Percentiles rank a stretch among this genome's conserved stretches.
Evolutionary conservation across 306 rosid species (phyloP).

Genomic region (Dryas octopetala): DNA sequence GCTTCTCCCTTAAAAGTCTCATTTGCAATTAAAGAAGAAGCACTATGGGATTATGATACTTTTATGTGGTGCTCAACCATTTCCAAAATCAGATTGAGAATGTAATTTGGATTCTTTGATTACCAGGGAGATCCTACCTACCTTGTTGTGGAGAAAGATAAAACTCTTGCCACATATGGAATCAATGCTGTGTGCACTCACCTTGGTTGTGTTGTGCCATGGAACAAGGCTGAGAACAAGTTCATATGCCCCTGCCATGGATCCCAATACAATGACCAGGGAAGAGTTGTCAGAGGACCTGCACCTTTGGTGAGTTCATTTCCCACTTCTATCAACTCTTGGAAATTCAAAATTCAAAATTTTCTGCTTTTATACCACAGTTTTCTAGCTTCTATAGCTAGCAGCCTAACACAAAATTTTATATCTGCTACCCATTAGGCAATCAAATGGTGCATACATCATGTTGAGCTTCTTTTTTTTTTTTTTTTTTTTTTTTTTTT

Average conservation of each 20-base stretch:
- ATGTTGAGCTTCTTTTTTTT: background rate
- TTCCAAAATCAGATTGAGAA: background rate
- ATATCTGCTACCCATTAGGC: background rate
- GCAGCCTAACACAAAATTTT: background rate
- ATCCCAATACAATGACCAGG: conserved; percentile 89
- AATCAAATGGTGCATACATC: background rate
- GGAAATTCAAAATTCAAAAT: background rate
- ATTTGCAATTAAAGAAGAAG: background rate
- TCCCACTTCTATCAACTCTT: background rate
- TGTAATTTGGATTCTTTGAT: background rate
- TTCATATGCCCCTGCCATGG: conserved; percentile 99
- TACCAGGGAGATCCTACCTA: conserved; percentile 92
- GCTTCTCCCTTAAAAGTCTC: background rate
- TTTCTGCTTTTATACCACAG: background rate
- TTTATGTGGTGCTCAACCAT: background rate
- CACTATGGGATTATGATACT: background rate
- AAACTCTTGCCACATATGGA: conserved; percentile 75
- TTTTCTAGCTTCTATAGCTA: background rate
- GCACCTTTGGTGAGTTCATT: conserved; percentile 82
- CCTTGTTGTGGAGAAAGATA: conserved; percentile 91
- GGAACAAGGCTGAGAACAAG: conserved; percentile 77
- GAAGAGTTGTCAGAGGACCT: conserved; percentile 95
- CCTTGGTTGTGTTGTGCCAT: conserved; percentile 98
- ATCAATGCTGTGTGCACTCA: conserved; percentile 99
- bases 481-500: conserved; percentile 16